Base-by-base conservation (phyloP, 2,329 filamentous ascomycete species). In the Phaeophleospora eucalypticola region DNA sequence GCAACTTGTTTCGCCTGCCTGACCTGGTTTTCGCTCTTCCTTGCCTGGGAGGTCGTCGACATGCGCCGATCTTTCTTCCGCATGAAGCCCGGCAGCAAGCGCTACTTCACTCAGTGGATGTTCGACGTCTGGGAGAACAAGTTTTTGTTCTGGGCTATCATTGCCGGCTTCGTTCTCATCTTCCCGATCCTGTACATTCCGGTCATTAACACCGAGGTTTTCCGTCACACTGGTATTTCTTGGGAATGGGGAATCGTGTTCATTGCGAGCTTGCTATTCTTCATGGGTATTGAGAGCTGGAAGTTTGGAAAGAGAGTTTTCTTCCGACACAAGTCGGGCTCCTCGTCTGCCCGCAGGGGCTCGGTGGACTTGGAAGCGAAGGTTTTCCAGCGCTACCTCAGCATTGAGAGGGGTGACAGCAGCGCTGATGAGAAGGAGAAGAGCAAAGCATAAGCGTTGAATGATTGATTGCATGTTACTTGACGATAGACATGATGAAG, bases 1-100 rank as follows among this genome's bases (percentile, higher is more conserved):
- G 83, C 83, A 0, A 87, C 86, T 0, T 84, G 81, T 3, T 89
- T 89, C 60, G 83, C 82, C 24, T 85, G 80, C 55, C 74, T 89
- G 43, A 89, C 84, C 0, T 89, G 85, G 84, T 84, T 84, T 57
- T 83, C 84, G 0, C 76, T 89, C 15, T 86, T 89, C 71, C 73
- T 87, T 4, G 86, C 86, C 0, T 89, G 86, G 86, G 84, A 89
- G 65, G 84, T 87, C 77, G 75, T 87, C 49, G 77, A 86, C 59
- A 78, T 84, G 68, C 81, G 85, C 17, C 79, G 83, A 36, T 83
- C 79, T 6, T 86, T 89, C 72, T 89, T 89, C 77, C 76, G 78
- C 58, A 86, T 88, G 80, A 79, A 86, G 59, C 81, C 83, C 0
- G 71, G 72, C 14, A 78, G 75, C 18, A 80, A 77, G 58, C 70